phyloP scores from a whole-genome alignment of 2,329 filamentous ascomycete species.

The Tolypocladium ophioglossoides region DNA sequence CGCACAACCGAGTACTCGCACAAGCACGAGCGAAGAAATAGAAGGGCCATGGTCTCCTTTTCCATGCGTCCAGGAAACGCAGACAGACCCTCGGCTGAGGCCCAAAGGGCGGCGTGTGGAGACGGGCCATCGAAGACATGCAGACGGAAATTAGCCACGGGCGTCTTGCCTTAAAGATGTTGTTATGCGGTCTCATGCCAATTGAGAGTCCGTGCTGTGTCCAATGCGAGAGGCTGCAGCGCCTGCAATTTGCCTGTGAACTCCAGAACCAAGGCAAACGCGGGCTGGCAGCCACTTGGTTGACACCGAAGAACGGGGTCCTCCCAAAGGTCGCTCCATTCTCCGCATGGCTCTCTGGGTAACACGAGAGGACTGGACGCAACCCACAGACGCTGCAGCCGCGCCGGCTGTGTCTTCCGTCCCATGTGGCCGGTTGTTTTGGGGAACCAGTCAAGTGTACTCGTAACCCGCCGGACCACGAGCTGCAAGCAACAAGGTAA shows the following conservation, averaged over 20 bases:
- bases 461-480: background rate
- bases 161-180: background rate
- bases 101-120: background rate
- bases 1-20: no score
- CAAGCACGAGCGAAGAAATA: no score
- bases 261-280: background rate
- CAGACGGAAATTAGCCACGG: background rate
- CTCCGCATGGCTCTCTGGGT: background rate
- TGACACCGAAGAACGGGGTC: background rate
- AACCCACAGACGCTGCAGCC: background rate
- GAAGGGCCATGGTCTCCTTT: no score
- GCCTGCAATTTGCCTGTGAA: background rate
- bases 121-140: background rate
- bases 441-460: background rate
- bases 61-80: background rate
- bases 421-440: background rate
- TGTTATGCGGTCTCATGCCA: background rate
- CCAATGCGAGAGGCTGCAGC: background rate
- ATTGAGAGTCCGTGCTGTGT: background rate
- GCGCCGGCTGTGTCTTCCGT: background rate
- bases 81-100: background rate
- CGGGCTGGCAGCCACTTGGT: background rate
- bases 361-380: background rate
- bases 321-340: background rate
- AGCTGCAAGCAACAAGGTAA: background rate